These are phyloP conservation scores for Rhodotorula diobovata DNA, from an alignment of 768 basidiomycete species.

Conservation along the genomic window DNA sequence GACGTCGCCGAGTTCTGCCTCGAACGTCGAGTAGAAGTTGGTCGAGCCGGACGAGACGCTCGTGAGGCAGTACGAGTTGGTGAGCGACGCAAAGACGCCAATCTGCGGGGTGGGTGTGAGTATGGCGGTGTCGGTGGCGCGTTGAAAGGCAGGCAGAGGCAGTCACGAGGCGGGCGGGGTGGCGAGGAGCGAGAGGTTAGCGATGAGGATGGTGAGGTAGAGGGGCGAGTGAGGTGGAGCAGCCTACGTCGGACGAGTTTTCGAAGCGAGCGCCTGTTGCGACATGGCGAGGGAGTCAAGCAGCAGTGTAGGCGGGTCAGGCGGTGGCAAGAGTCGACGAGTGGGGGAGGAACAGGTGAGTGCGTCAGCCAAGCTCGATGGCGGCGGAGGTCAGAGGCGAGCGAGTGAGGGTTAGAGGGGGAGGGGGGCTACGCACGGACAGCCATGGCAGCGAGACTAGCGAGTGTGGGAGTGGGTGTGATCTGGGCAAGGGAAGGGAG, in stretches of 20 bases:
- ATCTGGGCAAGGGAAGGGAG: conserved; percentile 23
- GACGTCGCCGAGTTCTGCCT: conserved; percentile 85
- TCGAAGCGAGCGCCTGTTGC: conserved; percentile 41
- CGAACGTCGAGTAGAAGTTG: conserved; percentile 97
- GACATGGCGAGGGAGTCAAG: background rate
- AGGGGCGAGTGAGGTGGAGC: too few species aligned
- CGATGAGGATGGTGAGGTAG: too few species aligned
- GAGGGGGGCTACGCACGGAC: conserved; percentile 54
- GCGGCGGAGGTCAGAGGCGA: background rate
- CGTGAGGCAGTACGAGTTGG: conserved; percentile 89
- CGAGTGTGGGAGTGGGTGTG: too few species aligned
- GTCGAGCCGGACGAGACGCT: conserved; percentile 82
- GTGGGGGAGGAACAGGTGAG: background rate
- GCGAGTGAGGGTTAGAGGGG: background rate
- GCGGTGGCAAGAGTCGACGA: too few species aligned
- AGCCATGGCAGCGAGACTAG: conserved; percentile 53
- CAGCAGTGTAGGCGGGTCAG: background rate
- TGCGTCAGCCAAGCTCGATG: background rate
- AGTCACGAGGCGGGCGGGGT: background rate
- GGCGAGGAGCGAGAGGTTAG: background rate
- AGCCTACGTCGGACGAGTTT: conserved; percentile 42
- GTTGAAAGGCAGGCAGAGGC: background rate
- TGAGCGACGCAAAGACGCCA: conserved; percentile 94
- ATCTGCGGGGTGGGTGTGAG: conserved; percentile 70
- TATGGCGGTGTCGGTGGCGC: too few species aligned